Evolutionary conservation across 257 asterid species (phyloP), one percentile per base, ranked within the genome.

Genomic region (Salvia splendens): DNA sequence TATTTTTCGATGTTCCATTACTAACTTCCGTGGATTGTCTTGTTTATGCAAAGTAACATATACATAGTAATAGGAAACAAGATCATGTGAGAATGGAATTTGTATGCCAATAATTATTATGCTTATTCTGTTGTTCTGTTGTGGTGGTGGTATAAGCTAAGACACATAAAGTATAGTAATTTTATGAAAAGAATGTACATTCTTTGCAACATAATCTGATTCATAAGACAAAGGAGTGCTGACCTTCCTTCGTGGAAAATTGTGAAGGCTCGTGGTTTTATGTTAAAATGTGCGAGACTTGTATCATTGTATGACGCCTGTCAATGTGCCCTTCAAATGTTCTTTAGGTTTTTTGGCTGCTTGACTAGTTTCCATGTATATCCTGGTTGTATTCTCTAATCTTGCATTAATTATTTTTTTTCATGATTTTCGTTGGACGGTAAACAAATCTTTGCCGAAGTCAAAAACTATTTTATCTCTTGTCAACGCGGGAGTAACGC

Each of bases 221-320:
- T 28, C 5, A 42, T 30, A 61, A 53, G 67, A 55, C 38, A 12
- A 9, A 24, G 41, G 48, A 28, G 40, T 28, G 6, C 6, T 41
- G 43, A 17, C 20, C 42, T 42, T 42, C 14, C 45, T 35, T 20
- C 41, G 76, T 42, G 59, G 14, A 33, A 49, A 32, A 41, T 45
- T 60, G 36, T 60, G 8, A 15, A 42, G 20, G 35, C 42, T 15
- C 35, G 1, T 36, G 14, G 12, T 67, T 60, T 69, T 65, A 16
- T 64, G 72, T 43, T 49, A 47, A 61, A 51, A 28, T 15, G 58
- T 66, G 36, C 10, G 42, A 11, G 67, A 57, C 16, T 6, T 60
- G 30, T 11, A 41, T 10, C 40, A 50, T 6, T 60, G 30, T 11
- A 41, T 10, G 52, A 50, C 66, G 17, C 38, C 6, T 61, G 66